phyloP scores from a whole-genome alignment of 495 filamentous ascomycete genomes.

The Annulohypoxylon bovei region DNA sequence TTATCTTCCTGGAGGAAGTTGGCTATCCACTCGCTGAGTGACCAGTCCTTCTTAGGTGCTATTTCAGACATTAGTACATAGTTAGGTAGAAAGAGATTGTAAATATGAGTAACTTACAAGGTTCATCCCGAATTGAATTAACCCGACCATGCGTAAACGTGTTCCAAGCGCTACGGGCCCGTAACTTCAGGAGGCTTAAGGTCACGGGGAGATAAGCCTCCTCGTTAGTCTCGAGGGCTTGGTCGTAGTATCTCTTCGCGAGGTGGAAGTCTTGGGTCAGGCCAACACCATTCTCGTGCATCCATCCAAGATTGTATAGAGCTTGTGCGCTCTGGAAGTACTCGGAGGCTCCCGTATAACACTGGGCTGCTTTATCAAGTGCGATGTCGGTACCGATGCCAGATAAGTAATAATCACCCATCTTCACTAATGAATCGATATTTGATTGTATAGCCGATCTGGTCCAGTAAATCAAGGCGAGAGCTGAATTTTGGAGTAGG shows the following conservation, averaged over 20 bases:
- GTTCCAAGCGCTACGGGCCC: constrained; percentile 90
- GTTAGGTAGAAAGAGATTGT: not conserved
- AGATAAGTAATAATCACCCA: constrained; percentile 94
- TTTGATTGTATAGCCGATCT: constrained; percentile 93
- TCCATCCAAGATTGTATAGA: constrained; percentile 97
- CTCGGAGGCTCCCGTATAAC: constrained; percentile 92
- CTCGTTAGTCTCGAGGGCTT: constrained; percentile 86
- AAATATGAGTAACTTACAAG: constrained; percentile 66
- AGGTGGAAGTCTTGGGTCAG: constrained; percentile 96
- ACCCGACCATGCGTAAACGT: constrained; percentile 86
- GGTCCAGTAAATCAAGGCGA: constrained; percentile 96
- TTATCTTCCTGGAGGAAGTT: constrained; percentile 84
- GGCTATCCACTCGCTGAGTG: constrained; percentile 81
- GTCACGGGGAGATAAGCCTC: constrained; percentile 97
- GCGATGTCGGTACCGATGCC: constrained; percentile 80
- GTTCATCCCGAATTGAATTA: constrained; percentile 89
- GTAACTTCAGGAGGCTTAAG: constrained; percentile 85
- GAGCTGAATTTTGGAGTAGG: constrained; percentile 72
- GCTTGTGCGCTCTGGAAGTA: constrained; percentile 92
- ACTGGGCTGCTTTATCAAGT: constrained; percentile 87
- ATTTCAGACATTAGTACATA: constrained; percentile 31
- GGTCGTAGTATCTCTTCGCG: constrained; percentile 94
- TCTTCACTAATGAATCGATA: constrained; percentile 93
- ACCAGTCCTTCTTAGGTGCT: constrained; percentile 76
- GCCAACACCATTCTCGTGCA: constrained; percentile 97